These are phyloP conservation scores for Scheffersomyces insectosa DNA, from an alignment of 1,139 yeast species.

Conservation along the genomic window DNA sequence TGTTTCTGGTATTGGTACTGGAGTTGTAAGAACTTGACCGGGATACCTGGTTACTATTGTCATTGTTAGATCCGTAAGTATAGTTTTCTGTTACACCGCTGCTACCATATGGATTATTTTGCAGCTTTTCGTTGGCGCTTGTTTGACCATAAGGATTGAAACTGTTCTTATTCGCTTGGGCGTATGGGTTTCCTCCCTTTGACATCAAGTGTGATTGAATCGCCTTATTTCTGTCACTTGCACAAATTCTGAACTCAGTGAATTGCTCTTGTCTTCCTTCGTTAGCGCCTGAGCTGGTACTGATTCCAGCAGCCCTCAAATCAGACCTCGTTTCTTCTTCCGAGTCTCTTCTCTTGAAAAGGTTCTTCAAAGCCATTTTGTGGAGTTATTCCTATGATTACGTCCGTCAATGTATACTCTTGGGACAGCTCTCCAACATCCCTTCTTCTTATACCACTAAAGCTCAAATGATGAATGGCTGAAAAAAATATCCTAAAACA, in stretches of 20 bases:
- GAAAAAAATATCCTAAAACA: too few species aligned
- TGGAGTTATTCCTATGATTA: too few species aligned
- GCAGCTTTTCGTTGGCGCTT: background rate
- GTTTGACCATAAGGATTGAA: slow-evolving; percentile 3
- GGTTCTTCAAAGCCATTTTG: slow-evolving; percentile 48
- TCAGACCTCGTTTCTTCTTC: slow-evolving; percentile 56
- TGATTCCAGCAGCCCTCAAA: slow-evolving; percentile 53
- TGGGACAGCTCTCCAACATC: too few species aligned
- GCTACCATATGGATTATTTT: background rate
- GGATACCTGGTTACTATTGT: too few species aligned
- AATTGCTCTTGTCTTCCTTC: slow-evolving; percentile 52
- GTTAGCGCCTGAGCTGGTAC: slow-evolving; percentile 38
- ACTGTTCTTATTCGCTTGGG: background rate
- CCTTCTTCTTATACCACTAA: too few species aligned
- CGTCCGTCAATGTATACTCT: too few species aligned
- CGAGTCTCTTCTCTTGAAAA: slow-evolving; percentile 63
- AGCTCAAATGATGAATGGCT: too few species aligned
- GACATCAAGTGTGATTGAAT: slow-evolving; percentile 27
- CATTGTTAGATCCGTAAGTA: slow-evolving; percentile 2
- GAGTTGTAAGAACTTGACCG: too few species aligned
- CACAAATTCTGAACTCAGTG: slow-evolving; percentile 61
- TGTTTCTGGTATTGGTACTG: too few species aligned
- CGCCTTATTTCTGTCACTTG: slow-evolving; percentile 19
- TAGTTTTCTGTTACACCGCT: background rate
- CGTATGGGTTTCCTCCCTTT: slow-evolving; percentile 5